Conservation (phyloP, 768 basidiomycete genomes). For the Serendipita sp. region DNA sequence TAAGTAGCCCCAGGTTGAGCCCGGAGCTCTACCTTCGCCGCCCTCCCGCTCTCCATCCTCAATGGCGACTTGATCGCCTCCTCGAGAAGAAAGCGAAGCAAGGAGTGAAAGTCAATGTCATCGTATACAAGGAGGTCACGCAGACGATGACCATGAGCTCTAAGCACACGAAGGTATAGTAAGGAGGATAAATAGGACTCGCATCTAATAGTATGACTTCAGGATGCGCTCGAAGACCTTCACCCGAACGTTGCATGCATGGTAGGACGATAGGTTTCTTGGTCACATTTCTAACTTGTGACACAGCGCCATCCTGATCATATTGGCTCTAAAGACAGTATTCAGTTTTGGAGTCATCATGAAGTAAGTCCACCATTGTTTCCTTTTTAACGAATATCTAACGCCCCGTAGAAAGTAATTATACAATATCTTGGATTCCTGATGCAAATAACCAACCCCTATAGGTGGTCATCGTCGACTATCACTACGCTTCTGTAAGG, state of each 20-base stretch:
- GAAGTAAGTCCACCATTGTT: conserved; percentile 29
- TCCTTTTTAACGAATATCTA: neutral
- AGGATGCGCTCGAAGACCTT: conserved; percentile 63
- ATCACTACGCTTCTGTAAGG: conserved; percentile 46
- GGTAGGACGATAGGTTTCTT: conserved; percentile 13
- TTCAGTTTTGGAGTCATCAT: conserved; percentile 85
- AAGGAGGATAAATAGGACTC: no score
- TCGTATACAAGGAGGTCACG: conserved; percentile 93
- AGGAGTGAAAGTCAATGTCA: conserved; percentile 80
- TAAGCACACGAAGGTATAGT: conserved; percentile 56
- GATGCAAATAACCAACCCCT: neutral
- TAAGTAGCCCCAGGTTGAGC: conserved; percentile 39
- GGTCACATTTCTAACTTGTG: neutral
- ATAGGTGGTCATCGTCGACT: conserved; percentile 68
- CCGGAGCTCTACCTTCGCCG: conserved; percentile 91
- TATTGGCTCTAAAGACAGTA: conserved; percentile 64
- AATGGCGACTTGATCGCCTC: conserved; percentile 79
- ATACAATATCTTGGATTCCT: neutral
- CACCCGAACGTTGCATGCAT: conserved; percentile 80
- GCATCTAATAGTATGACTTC: neutral
- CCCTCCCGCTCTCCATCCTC: conserved; percentile 66
- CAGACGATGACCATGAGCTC: conserved; percentile 85
- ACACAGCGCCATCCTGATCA: conserved; percentile 65
- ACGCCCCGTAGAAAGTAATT: neutral
- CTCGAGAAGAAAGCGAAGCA: conserved; percentile 77